Conservation (phyloP, 2,329 filamentous ascomycete species). For the Tolypocladium tundrense region DNA sequence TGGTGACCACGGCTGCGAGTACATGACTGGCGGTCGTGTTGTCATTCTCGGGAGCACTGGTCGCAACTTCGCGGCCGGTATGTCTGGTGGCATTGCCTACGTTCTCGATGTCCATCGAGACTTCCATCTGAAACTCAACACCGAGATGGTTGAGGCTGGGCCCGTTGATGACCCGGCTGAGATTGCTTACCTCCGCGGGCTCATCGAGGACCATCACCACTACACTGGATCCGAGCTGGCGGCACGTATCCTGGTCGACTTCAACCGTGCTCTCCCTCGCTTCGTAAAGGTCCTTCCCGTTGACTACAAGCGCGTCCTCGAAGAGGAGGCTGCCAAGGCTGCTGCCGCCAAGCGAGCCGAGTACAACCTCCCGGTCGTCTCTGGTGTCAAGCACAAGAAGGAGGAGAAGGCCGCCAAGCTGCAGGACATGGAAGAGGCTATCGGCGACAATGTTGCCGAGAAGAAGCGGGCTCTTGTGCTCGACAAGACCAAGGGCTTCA, state of each 20-base stretch:
- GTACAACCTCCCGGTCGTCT: conserved; percentile 68
- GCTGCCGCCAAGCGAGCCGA: conserved; percentile 76
- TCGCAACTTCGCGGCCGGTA: conserved; percentile 95
- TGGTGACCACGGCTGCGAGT: conserved; percentile 94
- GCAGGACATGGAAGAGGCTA: conserved; percentile 82
- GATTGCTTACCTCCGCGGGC: conserved; percentile 78
- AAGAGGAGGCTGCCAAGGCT: conserved; percentile 76
- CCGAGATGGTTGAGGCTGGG: conserved; percentile 91
- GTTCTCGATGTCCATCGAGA: conserved; percentile 83
- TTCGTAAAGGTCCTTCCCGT: conserved; percentile 91
- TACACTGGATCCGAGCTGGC: conserved; percentile 95
- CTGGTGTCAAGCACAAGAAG: conserved; percentile 52
- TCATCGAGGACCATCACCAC: conserved; percentile 95
- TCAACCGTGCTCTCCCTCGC: conserved; percentile 78
- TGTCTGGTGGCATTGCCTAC: conserved; percentile 97
- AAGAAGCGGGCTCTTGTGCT: conserved; percentile 86
- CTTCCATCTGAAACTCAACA: conserved; percentile 89
- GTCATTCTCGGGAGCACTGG: conserved; percentile 81
- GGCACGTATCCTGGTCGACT: conserved; percentile 88
- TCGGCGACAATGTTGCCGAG: conserved; percentile 73
- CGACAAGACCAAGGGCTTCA: conserved; percentile 97
- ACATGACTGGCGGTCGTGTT: conserved; percentile 95
- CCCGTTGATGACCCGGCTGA: conserved; percentile 76
- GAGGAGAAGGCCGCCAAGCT: conserved; percentile 61
- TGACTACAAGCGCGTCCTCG: conserved; percentile 89